Evolutionary conservation across 2,329 filamentous ascomycete species (phyloP).

Genomic region (Paracamarosporium sp.): DNA sequence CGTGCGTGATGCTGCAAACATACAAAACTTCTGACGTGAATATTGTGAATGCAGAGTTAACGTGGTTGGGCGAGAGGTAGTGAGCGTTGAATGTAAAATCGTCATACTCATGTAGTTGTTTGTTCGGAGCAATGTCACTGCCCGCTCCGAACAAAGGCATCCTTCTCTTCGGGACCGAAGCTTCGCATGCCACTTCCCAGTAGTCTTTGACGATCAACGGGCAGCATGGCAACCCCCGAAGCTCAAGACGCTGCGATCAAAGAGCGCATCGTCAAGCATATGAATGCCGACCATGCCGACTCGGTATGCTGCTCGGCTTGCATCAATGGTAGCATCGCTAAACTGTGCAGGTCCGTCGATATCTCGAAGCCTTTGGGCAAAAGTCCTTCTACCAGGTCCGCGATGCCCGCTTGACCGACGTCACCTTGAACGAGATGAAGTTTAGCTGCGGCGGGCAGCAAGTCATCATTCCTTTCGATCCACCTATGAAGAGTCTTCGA

Average conservation of each 20-base stretch:
- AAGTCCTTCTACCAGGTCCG: constrained; percentile 64
- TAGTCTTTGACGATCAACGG: background rate
- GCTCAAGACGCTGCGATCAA: constrained; percentile 59
- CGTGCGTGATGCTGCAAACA: background rate
- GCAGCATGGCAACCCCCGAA: constrained; percentile 36
- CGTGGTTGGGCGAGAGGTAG: background rate
- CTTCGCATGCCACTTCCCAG: background rate
- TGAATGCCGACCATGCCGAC: constrained; percentile 82
- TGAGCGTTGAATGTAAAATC: background rate
- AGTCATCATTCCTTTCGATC: constrained; percentile 67
- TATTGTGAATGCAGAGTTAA: background rate
- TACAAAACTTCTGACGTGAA: background rate
- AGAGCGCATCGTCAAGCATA: constrained; percentile 75
- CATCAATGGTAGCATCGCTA: constrained; percentile 8
- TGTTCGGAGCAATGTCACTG: background rate
- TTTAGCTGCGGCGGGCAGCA: constrained; percentile 61
- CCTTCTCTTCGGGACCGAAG: background rate
- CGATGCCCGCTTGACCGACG: constrained; percentile 68
- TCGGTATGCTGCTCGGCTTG: constrained; percentile 55
- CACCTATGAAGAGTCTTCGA: constrained; percentile 70
- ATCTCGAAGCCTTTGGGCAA: constrained; percentile 74
- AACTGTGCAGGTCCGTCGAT: constrained; percentile 64
- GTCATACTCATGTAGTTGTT: background rate
- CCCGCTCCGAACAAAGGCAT: background rate
- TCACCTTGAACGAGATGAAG: constrained; percentile 68